Evolutionary conservation across 2,329 filamentous ascomycete genomes (phyloP), one percentile per base, ranked within the genome.

Genomic region (Sclerotinia sclerotiorum): DNA sequence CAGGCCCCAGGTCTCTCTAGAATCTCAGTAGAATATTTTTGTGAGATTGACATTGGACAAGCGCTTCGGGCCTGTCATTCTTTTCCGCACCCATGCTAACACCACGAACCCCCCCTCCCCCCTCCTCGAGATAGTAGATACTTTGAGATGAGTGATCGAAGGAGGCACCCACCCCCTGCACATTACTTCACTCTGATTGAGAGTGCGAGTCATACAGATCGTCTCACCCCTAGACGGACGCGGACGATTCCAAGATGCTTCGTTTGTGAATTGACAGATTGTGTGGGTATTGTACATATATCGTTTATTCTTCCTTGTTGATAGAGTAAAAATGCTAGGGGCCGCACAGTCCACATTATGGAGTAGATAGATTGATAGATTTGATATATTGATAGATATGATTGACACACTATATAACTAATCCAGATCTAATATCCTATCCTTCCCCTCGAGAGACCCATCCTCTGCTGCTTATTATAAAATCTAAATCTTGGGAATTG

Each of bases 211-310:
- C 48, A 67, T 67, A 61, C 24, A 35, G 48, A 63, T 67, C 65
- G 48, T 54, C 56, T 62, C 65, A 29, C 60, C 65, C 42, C 46
- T 60, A 51, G 32, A 60, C 32, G 24, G 29, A 32, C 48, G 35
- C 52, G 65, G 48, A 42, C 29, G 56, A 35, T 67, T 61, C 65
- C 44, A 67, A 63, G 48, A 62, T 63, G 52, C 65, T 60, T 46
- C 65, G 56, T 67, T 62, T 67, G 65, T 63, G 52, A 58, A 44
- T 63, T 67, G 65, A 67, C 48, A 62, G 65, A 49, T 44, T 46
- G 24, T 67, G 65, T 63, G 65, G 65, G 27, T 62, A 63, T 42
- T 15, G 39, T 13, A 42, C 65, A 62, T 46, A 24, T 54, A 29
- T 67, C 65, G 65, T 67, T 44, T 67, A 61, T 27, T 29, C 32